Evolutionary conservation across 768 basidiomycete genomes (phyloP).

Genomic region (Trametes gibbosa): DNA sequence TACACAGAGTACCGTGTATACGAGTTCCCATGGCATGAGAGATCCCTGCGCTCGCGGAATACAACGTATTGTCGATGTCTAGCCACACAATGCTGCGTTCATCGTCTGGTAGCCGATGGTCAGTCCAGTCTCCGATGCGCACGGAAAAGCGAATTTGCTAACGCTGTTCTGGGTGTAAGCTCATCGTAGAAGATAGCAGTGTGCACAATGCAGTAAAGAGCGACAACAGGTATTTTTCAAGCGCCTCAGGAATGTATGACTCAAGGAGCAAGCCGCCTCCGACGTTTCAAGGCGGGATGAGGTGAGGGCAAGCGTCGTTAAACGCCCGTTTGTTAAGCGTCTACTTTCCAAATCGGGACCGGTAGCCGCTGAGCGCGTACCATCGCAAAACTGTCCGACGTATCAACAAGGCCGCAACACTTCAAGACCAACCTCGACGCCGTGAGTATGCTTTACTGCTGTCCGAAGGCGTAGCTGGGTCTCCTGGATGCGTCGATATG

Average conservation of each 20-base stretch:
- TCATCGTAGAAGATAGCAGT: not conserved
- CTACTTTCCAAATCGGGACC: slow-evolving; percentile 4
- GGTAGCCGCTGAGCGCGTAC: slow-evolving; percentile 10
- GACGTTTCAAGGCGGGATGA: not conserved
- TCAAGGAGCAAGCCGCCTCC: not conserved
- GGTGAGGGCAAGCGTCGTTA: not conserved
- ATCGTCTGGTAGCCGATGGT: slow-evolving; percentile 36
- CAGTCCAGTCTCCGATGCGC: not conserved
- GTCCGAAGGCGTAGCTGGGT: slow-evolving; percentile 16
- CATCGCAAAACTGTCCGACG: slow-evolving; percentile 19
- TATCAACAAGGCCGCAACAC: slow-evolving; percentile 26
- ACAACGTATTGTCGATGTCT: slow-evolving; percentile 88
- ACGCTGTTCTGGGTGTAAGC: not conserved
- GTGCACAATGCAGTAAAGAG: too few species aligned
- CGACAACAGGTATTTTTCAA: too few species aligned
- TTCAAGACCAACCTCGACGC: slow-evolving; percentile 41
- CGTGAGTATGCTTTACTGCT: slow-evolving; percentile 36
- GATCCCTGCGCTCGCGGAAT: slow-evolving; percentile 72
- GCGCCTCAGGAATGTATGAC: not conserved
- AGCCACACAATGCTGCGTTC: slow-evolving; percentile 68
- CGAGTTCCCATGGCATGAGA: slow-evolving; percentile 75
- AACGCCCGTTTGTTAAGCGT: slow-evolving; percentile 5
- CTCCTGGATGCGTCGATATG: slow-evolving; percentile 12
- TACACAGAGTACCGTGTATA: slow-evolving; percentile 59
- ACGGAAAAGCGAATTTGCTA: not conserved